phyloP scores from a whole-genome alignment of 73 alveolate species.

The Halteria grandinella region DNA sequence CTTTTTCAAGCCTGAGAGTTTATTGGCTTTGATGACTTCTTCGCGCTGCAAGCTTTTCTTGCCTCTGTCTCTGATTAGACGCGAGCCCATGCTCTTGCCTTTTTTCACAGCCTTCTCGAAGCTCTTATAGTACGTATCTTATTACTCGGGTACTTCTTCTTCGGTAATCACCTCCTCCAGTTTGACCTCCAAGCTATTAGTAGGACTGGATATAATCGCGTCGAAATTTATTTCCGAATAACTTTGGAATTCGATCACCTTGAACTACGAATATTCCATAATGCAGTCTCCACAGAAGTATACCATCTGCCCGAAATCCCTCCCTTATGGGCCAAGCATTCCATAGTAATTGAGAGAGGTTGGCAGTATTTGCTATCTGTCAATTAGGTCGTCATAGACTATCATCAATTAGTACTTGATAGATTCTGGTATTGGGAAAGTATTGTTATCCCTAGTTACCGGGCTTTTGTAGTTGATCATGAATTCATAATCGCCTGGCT shows the following conservation, averaged over 20 bases:
- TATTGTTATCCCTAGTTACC: too few species aligned
- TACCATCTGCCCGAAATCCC: slow-evolving; percentile 11
- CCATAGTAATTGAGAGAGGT: slow-evolving; percentile 24
- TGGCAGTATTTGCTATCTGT: slow-evolving; percentile 17
- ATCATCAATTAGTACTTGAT: background rate
- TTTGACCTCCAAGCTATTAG: background rate
- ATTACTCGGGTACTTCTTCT: background rate
- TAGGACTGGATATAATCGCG: slow-evolving; percentile 4
- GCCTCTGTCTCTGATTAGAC: background rate
- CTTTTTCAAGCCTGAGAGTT: too few species aligned
- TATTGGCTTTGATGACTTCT: background rate
- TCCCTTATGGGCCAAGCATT: slow-evolving; percentile 25
- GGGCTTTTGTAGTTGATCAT: slow-evolving; percentile 6
- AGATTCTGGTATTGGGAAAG: slow-evolving; percentile 1
- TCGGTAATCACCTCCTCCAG: background rate
- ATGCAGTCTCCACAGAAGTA: slow-evolving; percentile 20
- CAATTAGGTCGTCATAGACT: background rate
- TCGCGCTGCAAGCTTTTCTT: background rate
- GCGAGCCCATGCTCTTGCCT: too few species aligned
- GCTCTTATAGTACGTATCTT: background rate
- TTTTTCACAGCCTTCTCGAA: background rate
- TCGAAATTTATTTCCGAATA: slow-evolving; percentile 1
- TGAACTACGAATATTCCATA: background rate
- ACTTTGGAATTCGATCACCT: background rate
- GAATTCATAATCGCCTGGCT: slow-evolving; percentile 25